Evolutionary conservation across 2,329 filamentous ascomycete species (phyloP), one percentile per base, ranked within the genome.

Genomic region (Alternaria arbusti): DNA sequence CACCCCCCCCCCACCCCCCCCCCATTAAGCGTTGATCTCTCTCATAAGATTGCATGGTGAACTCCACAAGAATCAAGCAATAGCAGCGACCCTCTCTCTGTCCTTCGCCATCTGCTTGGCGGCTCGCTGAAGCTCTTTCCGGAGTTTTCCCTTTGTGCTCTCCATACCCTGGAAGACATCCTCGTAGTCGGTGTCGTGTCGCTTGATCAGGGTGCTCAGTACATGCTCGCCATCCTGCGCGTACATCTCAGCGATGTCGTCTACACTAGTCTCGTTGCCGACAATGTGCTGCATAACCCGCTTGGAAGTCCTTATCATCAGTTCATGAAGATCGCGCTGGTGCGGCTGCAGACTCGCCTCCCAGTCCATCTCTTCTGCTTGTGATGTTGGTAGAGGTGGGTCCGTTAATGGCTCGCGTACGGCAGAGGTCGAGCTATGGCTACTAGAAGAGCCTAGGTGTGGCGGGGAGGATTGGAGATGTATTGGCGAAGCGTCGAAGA

Each of bases 221-320:
- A 86, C 67, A n/a, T 72, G 75, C 63, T 80, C 65, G 46, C 82
- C 83, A 54, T 84, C 82, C 28, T 77, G 71, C 36, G 75, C 78
- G 66, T 84, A 87, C 23, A 79, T 80, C 8, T 81, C 76, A 5
- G 85, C 69, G 25, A 85, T 81, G 26, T 82, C 77, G 5, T 71
- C 73, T 25, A 85, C 77, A 1, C 81, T 81, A 5, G 77, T 78
- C 67, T 85, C 84, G 47, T 82, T 80, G n/a, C 82, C 78, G 9
- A 84, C 76, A 17, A 87, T 78, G 59, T 85, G 80, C 2, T 72
- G 79, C 9, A 83, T 69, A 10, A 87, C 78, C 17, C 76, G 76
- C 75, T 85, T 73, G 4, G 80, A 80, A 4, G 81, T 75, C n/a
- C 75, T 74, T 22, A 80, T 71, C 23, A 84, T 69, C 36, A 78